Evolutionary conservation across 441 rosid species (phyloP).

Genomic region (Aleurites moluccanus): DNA sequence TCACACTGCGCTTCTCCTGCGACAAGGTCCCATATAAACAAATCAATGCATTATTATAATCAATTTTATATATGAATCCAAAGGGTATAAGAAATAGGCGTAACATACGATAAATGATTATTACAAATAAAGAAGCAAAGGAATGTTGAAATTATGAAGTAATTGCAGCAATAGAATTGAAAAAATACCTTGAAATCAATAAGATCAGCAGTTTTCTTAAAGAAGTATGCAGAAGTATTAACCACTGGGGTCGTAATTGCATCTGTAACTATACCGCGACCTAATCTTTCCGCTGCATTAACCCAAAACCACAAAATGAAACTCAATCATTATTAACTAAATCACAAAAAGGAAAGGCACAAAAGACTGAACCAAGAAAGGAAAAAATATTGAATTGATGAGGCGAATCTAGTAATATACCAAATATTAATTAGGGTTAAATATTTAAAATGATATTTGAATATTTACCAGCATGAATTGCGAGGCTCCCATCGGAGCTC

Average conservation of each 20-base stretch:
- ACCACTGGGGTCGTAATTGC: slow-evolving; percentile 95
- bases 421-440: neutral
- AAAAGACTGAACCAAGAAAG: too few species aligned
- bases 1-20: slow-evolving; percentile 74
- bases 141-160: neutral
- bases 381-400: too few species aligned
- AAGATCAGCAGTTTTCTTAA: slow-evolving; percentile 78
- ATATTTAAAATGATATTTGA: neutral
- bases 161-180: neutral
- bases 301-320: neutral
- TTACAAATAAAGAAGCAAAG: neutral
- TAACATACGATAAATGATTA: neutral
- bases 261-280: slow-evolving; percentile 94
- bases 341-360: too few species aligned
- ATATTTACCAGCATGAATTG: slow-evolving; percentile 85
- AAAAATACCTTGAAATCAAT: slow-evolving; percentile 75
- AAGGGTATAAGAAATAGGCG: too few species aligned
- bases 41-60: neutral
- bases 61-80: neutral
- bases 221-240: slow-evolving; percentile 90
- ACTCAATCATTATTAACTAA: neutral
- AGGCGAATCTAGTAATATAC: neutral
- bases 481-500: slow-evolving; percentile 82
- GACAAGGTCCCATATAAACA: slow-evolving; percentile 7
- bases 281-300: slow-evolving; percentile 80